Evolutionary conservation across 2,329 filamentous ascomycete species (phyloP), one percentile per base, ranked within the genome.

Genomic region (Ascochyta koolunga): DNA sequence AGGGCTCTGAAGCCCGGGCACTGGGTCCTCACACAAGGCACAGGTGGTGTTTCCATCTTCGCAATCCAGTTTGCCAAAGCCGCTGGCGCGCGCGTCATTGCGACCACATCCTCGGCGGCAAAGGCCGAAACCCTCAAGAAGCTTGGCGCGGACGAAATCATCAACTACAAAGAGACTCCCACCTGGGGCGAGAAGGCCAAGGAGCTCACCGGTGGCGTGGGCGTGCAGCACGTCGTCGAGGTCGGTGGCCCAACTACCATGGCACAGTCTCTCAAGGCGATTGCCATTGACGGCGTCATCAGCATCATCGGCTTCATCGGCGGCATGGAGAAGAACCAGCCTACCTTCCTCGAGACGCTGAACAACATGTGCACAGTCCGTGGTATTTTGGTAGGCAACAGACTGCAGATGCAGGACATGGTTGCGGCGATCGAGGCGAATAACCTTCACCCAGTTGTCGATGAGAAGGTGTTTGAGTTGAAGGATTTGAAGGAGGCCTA

Each of bases 41-140:
- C 86, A 0, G 87, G 88, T 18, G 87, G 87, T 53, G 87, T 90
- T 7, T 84, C 81, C 58, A 79, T 89, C 55, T 88, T 88, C 54
- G 87, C 82, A 3, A 70, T 89, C n/a, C 87, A 77, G 57, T 80
- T 82, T 54, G 79, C 79, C 25, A 79, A 80, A 52, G 81, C 82
- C 0, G 78, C 78, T 0, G 83, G 83, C 24, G 84, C 83, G 0
- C 78, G 69, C 6, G 82, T 86, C 44, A 83, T 86, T 49, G 81
- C 83, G 0, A 86, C 83, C 0, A 86, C 83, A 0, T 83, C 80
- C 1, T 80, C 79, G 0, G 64, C 71, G 0, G 71, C 73, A 2
- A 86, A 86, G 68, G 79, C 72, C 3, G 75, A 80, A 24, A 67
- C 68, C 24, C 75, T 86, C 13, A 81, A 81, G 69, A 73, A 77